Conservation (phyloP, 2,329 filamentous ascomycete species). For the Verticillium tricorpus region DNA sequence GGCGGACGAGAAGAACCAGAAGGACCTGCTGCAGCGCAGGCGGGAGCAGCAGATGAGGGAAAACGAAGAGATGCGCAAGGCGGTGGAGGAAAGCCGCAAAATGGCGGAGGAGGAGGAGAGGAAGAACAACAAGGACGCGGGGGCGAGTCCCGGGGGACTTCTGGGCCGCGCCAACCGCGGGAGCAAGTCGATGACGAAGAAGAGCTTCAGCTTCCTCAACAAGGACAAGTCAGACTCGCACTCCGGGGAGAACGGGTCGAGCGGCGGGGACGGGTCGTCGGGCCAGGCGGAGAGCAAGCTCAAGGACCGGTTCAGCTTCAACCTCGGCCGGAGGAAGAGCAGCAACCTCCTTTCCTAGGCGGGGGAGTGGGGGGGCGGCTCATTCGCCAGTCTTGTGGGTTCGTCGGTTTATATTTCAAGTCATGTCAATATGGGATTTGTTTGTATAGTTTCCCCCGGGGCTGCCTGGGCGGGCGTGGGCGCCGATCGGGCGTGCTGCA, state of each 20-base stretch:
- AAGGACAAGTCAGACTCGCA: conserved; percentile 41
- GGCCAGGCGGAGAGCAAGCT: conserved; percentile 33
- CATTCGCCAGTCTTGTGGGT: not conserved
- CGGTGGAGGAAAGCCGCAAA: conserved; percentile 62
- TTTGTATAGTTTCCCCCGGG: not conserved
- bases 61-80: conserved; percentile 57
- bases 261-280: conserved; percentile 17
- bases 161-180: conserved; percentile 65
- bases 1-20: conserved; percentile 37
- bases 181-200: conserved; percentile 75
- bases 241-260: conserved; percentile 25
- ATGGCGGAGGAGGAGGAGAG: conserved; percentile 46
- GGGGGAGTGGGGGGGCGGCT: not conserved
- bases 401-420: not conserved
- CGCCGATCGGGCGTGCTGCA: not conserved
- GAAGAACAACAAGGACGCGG: conserved; percentile 33
- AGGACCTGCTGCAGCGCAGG: conserved; percentile 26
- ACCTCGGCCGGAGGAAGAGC: conserved; percentile 69
- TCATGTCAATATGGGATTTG: not conserved
- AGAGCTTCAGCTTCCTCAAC: conserved; percentile 64
- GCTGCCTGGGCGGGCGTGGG: not conserved
- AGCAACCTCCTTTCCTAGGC: conserved; percentile 29
- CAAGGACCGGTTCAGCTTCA: conserved; percentile 63
- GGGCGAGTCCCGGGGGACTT: conserved; percentile 38
- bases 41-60: conserved; percentile 45